Base-by-base conservation (phyloP, 345 rosid species). In the Bretschneidera sinensis region DNA sequence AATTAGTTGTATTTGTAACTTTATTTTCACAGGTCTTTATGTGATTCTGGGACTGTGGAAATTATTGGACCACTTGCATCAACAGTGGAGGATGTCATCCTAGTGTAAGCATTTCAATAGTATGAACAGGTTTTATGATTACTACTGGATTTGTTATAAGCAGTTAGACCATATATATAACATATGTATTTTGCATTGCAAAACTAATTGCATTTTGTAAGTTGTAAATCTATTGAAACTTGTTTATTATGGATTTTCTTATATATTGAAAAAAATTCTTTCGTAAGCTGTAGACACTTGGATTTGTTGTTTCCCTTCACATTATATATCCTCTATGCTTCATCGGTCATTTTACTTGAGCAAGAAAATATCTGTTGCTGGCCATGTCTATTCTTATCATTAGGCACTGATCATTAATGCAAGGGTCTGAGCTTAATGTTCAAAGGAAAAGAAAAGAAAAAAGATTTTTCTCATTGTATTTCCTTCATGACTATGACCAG, bases 11-110 rank as follows among this genome's bases (percentile, higher is more conserved):
- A 43, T 50, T 63, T 61, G 55, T 43, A 57, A 45, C 22, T 57
- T n/a, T 60, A 25, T 51, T 49, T 71, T 61, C 59, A 57, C 82
- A 90, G 97, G 64, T 78, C 97, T 1, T 57, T 83, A 49, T 87
- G 92, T 51, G 87, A 48, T 74, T 67, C 76, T 53, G 97, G 95
- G 56, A 90, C 97, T 48, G 96, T 91, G 68, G 92, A 79, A 67
- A 77, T 91, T 57, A 91, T 82, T 63, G 96, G 97, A 76, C 96
- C 97, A 24, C 71, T 91, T 74, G 76, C 96, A 57, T 85, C 95
- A 63, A 77, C 90, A 14, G 75, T 87, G 67, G 96, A 87, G 79
- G 97, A 91, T 79, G 76, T 78, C 73, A 65, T 78, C 54, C 74
- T 91, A 21, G 86, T 91, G 97, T 90, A 76, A 85, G 92, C 74